Base-by-base conservation (phyloP, 2,329 filamentous ascomycete genomes). In the Westerdykella sp. region DNA sequence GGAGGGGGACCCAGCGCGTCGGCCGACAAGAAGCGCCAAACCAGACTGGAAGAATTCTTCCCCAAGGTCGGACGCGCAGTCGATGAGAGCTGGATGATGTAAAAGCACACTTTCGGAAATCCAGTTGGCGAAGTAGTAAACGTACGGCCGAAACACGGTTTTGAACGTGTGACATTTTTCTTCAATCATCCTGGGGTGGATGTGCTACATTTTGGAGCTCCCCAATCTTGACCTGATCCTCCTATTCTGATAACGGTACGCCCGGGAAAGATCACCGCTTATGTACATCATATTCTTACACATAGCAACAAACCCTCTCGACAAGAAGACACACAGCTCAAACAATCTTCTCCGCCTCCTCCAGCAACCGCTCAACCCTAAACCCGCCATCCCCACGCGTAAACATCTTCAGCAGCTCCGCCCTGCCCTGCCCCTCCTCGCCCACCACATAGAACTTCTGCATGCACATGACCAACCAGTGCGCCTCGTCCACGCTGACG, bases 401-500 rank as follows among this genome's bases (percentile, higher is more conserved):
- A 66, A 98, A 98, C 76, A 84, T 83, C 66, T 88, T 81, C 62
- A 97, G 67, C 62, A 98, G 64, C 48, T 75, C 74, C 6, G 69
- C 41, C 62, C 72, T 44, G 76, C 76, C 55, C 54, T 67, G 72
- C 43, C 62, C 67, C 56, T 74, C 80, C 73, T 49, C 80, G 10
- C 51, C 79, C 14, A 66, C 71, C 46, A 68, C 77, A 62, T 98
- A 98, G 68, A 98, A 98, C 61, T 88, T 82, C 73, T 98, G 93
- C 70, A 98, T 71, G 56, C 88, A 93, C 80, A 96, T 86, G 39
- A 95, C 74, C 56, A 98, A 70, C 84, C 87, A 96, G 68, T 83
- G 83, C n/a, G 85, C 90, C 62, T 95, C 85, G 41, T 89, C 80
- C 0, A 87, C 77, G 50, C 75, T 82, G 5, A 95, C 80, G 4